These are phyloP conservation scores for Hypoxylon lenormandii DNA, from an alignment of 495 filamentous ascomycete species.

Conservation along the genomic window DNA sequence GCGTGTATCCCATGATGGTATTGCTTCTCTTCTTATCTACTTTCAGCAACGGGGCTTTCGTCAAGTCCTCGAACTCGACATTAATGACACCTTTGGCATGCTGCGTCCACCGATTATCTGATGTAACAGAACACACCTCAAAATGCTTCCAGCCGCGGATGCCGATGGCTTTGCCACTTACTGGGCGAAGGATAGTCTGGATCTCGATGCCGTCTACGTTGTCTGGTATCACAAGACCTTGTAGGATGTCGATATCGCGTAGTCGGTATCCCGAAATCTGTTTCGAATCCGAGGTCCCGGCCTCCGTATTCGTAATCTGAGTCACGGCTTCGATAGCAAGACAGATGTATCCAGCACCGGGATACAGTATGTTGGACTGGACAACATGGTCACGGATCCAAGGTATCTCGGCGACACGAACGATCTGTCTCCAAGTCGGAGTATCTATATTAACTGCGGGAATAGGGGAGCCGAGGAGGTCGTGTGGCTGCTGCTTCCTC, in stretches of 20 bases:
- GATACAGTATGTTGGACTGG: slow-evolving; percentile 55
- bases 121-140: slow-evolving; percentile 25
- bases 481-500: slow-evolving; percentile 50
- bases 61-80: no score
- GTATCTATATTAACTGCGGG: slow-evolving; percentile 5
- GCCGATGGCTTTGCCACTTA: slow-evolving; percentile 16
- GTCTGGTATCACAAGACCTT: slow-evolving; percentile 48
- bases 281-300: not conserved
- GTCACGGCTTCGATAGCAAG: slow-evolving; percentile 63
- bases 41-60: no score
- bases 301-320: slow-evolving; percentile 49
- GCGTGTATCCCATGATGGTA: not conserved
- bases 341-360: slow-evolving; percentile 62
- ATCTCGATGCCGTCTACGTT: slow-evolving; percentile 51
- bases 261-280: slow-evolving; percentile 26
- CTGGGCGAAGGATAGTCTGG: slow-evolving; percentile 44
- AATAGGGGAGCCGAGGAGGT: slow-evolving; percentile 55
- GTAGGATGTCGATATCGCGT: slow-evolving; percentile 43
- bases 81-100: slow-evolving; percentile 1
- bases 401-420: slow-evolving; percentile 51
- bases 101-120: slow-evolving; percentile 26
- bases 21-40: slow-evolving; percentile 8
- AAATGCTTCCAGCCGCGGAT: slow-evolving; percentile 38
- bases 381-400: slow-evolving; percentile 55
- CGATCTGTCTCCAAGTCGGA: not conserved